A percentile compares a stretch with the other conserved stretches of the same genome.
Evolutionary conservation across 805 yeast genomes (phyloP).

Genomic region (Cyberlindnera xylosilytica): DNA sequence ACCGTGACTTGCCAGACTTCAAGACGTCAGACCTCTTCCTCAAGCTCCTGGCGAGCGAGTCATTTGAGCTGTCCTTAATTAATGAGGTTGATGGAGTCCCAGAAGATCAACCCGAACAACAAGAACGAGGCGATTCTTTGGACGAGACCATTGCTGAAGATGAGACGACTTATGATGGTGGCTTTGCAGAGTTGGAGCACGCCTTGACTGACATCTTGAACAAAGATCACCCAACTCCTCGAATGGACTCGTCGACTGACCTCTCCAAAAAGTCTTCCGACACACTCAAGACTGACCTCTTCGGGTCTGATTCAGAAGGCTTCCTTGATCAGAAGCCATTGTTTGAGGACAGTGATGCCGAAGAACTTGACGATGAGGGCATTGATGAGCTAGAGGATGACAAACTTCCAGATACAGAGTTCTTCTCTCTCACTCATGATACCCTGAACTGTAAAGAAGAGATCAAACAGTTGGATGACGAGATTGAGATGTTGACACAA

Average conservation of each 20-base stretch:
- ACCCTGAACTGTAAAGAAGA: constrained; percentile 63
- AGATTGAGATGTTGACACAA: constrained; percentile 53
- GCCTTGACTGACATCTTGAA: constrained; percentile 17
- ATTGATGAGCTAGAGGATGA: constrained; percentile 20
- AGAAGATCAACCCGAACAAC: constrained; percentile 1
- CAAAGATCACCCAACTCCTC: constrained; percentile 6
- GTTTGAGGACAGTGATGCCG: constrained; percentile 23
- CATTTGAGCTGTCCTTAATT: constrained; percentile 29
- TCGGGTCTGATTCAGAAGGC: constrained; percentile 23
- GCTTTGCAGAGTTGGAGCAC: constrained; percentile 14
- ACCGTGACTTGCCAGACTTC: constrained; percentile 55
- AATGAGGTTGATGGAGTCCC: constrained; percentile 27
- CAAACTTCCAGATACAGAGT: constrained; percentile 31
- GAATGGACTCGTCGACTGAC: constrained; percentile 6
- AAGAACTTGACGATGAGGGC: constrained; percentile 21
- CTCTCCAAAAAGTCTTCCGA: constrained; percentile 5
- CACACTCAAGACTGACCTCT: constrained; percentile 21
- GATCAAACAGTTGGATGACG: constrained; percentile 54
- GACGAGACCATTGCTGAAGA: constrained; percentile 1
- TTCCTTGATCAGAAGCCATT: constrained; percentile 25
- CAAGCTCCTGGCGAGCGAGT: constrained; percentile 46
- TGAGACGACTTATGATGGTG: constrained; percentile 6
- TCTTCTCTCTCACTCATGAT: constrained; percentile 65
- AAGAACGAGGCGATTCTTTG: background rate
- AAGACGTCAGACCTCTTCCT: constrained; percentile 54